phyloP scores from a whole-genome alignment of 768 basidiomycete genomes.

The Steccherinum ochraceum region DNA sequence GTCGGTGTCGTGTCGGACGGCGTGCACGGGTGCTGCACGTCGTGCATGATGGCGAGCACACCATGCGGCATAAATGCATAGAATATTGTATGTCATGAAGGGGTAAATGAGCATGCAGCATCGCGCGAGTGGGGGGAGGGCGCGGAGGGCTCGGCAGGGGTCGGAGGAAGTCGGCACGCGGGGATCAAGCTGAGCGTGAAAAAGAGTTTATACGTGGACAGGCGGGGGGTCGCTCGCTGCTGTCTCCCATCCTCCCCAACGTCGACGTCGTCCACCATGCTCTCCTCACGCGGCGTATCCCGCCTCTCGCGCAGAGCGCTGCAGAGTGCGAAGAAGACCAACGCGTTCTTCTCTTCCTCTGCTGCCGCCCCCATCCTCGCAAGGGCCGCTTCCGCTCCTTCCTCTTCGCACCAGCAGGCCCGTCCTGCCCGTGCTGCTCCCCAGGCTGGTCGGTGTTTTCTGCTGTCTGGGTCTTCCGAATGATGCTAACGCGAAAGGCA shows the following conservation, averaged over 20 bases:
- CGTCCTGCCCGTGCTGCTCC: conserved; percentile 45
- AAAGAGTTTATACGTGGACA: conserved; percentile 24
- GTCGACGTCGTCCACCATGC: conserved; percentile 48
- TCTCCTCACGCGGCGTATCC: conserved; percentile 82
- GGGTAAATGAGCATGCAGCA: neutral
- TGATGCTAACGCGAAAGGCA: neutral
- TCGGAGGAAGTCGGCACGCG: conserved; percentile 21
- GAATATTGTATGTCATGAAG: neutral
- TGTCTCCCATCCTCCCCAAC: conserved; percentile 16
- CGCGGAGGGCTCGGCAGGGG: neutral
- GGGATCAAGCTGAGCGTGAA: conserved; percentile 17
- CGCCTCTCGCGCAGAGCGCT: conserved; percentile 83
- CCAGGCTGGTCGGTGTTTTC: conserved; percentile 43
- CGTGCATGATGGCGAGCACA: neutral
- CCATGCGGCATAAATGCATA: too few relatives aligned
- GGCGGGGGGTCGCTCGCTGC: conserved; percentile 10
- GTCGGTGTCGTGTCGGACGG: neutral
- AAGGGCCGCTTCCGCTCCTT: conserved; percentile 41
- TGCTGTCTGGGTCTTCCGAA: neutral
- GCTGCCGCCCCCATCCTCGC: conserved; percentile 43
- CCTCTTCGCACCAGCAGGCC: conserved; percentile 36
- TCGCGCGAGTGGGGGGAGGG: neutral
- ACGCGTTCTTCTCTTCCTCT: conserved; percentile 77
- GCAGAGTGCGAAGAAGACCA: conserved; percentile 67
- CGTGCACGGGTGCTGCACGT: neutral